These are phyloP conservation scores for Cercophora samala DNA, from an alignment of 495 filamentous ascomycete genomes.

Conservation along the genomic window DNA sequence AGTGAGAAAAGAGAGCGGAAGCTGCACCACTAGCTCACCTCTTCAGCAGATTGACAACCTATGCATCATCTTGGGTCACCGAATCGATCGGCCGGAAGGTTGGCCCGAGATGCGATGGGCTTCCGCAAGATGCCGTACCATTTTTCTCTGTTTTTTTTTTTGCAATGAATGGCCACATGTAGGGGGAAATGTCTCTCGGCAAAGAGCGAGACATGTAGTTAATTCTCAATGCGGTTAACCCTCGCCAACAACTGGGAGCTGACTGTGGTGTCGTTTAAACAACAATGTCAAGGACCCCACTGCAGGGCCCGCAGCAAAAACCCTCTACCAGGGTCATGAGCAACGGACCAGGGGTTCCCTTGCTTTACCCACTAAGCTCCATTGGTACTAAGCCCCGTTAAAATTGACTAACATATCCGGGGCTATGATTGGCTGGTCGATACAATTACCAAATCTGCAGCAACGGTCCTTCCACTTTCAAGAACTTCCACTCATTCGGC, in stretches of 20 bases:
- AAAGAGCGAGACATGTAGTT: background rate
- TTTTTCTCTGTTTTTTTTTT: too few species aligned
- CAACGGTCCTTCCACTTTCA: slow-evolving; percentile 18
- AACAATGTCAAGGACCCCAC: background rate
- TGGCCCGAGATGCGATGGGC: slow-evolving; percentile 12
- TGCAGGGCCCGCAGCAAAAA: background rate
- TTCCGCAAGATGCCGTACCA: slow-evolving; percentile 3
- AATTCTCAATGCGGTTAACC: background rate
- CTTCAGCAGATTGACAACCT: too few species aligned
- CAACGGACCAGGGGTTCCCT: background rate
- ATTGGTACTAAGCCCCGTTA: slow-evolving; percentile 1
- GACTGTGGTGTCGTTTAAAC: background rate
- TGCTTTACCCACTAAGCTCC: slow-evolving; percentile 6
- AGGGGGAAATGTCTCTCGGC: background rate
- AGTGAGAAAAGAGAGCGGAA: too few species aligned
- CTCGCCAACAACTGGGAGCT: background rate
- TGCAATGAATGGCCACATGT: background rate
- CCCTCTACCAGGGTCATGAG: background rate
- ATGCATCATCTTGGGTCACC: slow-evolving; percentile 8
- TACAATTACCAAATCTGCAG: slow-evolving; percentile 11
- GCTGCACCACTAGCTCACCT: too few species aligned
- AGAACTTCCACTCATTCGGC: background rate
- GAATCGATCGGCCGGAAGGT: slow-evolving; percentile 15
- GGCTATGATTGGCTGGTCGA: slow-evolving; percentile 4
- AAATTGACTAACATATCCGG: background rate